phyloP scores from a whole-genome alignment of 345 rosid species.

The Brassica cretica region DNA sequence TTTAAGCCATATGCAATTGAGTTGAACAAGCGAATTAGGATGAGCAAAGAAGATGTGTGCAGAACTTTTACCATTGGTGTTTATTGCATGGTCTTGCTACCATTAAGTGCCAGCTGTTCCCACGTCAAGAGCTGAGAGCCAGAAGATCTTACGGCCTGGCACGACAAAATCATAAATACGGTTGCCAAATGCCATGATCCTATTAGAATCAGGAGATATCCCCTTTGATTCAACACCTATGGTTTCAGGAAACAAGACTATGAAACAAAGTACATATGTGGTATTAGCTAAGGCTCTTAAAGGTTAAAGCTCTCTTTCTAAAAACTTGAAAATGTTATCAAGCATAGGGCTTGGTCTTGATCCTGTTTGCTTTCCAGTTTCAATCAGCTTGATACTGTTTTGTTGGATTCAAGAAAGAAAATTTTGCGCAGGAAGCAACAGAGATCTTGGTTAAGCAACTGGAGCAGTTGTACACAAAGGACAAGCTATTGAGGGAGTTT shows the following conservation, averaged over 20 bases:
- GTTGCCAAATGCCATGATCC: slow-evolving; percentile 94
- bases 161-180: slow-evolving; percentile 78
- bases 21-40: slow-evolving; percentile 45
- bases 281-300: slow-evolving; percentile 25
- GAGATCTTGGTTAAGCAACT: too few species aligned
- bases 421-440: slow-evolving; percentile 52
- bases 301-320: slow-evolving; percentile 42
- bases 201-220: slow-evolving; percentile 89
- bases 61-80: slow-evolving; percentile 12
- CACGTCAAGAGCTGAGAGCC: slow-evolving; percentile 90
- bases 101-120: slow-evolving; percentile 92
- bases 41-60: slow-evolving; percentile 7
- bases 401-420: not conserved
- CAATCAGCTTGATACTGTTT: not conserved
- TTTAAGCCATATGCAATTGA: slow-evolving; percentile 93
- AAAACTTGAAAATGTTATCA: slow-evolving; percentile 46
- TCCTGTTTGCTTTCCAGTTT: slow-evolving; percentile 23
- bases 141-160: slow-evolving; percentile 79
- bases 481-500: slow-evolving; percentile 43
- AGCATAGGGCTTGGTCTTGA: slow-evolving; percentile 43
- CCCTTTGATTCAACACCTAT: slow-evolving; percentile 89
- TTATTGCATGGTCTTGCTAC: slow-evolving; percentile 45
- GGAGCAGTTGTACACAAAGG: slow-evolving; percentile 52
- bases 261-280: too few species aligned
- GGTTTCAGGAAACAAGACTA: not conserved